These are phyloP conservation scores for Actinidia arguta DNA, from an alignment of 179 eudicot species.

Conservation along the genomic window DNA sequence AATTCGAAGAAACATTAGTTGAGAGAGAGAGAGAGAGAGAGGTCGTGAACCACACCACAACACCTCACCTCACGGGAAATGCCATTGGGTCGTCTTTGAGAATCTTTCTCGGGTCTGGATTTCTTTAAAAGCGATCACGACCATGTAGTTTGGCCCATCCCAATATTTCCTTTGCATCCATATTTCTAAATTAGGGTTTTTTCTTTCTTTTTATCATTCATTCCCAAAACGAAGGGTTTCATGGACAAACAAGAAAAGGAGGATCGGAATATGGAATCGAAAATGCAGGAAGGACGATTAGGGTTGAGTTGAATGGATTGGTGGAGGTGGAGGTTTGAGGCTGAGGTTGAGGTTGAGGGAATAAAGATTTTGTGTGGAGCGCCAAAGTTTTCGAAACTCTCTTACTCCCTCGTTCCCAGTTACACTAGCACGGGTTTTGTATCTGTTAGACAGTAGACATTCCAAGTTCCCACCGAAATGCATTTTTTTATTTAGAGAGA, in stretches of 20 bases:
- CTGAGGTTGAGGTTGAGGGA: not conserved
- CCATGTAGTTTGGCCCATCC: slow-evolving; percentile 71
- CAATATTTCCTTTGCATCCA: slow-evolving; percentile 94
- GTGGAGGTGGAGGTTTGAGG: not conserved
- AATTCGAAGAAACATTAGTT: not conserved
- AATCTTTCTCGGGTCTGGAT: slow-evolving; percentile 77
- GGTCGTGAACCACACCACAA: no score
- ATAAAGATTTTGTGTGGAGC: not conserved
- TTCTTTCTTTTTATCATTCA: not conserved
- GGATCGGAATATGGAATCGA: not conserved
- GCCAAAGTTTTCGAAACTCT: slow-evolving; percentile 11
- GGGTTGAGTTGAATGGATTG: not conserved
- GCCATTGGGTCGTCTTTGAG: slow-evolving; percentile 94
- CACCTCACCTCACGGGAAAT: slow-evolving; percentile 96
- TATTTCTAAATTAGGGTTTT: slow-evolving; percentile 48
- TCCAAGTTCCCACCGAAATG: no score
- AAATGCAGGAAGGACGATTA: not conserved
- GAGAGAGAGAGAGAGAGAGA: not conserved
- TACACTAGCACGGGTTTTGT: no score
- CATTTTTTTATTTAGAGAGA: no score
- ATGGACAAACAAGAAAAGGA: not conserved
- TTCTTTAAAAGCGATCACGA: slow-evolving; percentile 69
- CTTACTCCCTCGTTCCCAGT: no score
- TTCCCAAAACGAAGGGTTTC: not conserved
- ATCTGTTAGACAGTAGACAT: no score